Conservation (phyloP, 2,329 filamentous ascomycete species). For the Ophiobolus disseminans region DNA sequence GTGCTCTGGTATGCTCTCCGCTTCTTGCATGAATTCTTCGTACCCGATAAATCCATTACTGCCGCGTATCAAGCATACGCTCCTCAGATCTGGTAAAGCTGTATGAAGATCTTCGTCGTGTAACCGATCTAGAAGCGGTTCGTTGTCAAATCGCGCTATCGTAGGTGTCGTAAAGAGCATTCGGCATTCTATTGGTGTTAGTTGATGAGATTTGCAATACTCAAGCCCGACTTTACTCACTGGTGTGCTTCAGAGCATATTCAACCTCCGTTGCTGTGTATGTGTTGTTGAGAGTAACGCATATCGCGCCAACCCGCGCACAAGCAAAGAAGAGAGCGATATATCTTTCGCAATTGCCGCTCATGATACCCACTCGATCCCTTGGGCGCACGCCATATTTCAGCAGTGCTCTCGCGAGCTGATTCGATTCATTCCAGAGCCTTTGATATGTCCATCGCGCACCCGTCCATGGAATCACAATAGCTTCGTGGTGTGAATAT, state of each 20-base stretch:
- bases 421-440: conserved; percentile 49
- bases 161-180: conserved; percentile 74
- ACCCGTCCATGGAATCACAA: conserved; percentile 78
- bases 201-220: background rate
- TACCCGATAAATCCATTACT: conserved; percentile 65
- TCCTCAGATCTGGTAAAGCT: conserved; percentile 39
- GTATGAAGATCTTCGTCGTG: conserved; percentile 23
- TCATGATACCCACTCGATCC: conserved; percentile 78
- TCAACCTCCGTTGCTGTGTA: conserved; percentile 77
- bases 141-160: conserved; percentile 72
- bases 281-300: conserved; percentile 83
- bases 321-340: conserved; percentile 74
- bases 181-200: conserved; percentile 64
- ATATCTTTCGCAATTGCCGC: conserved; percentile 66
- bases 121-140: conserved; percentile 59
- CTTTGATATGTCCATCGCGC: conserved; percentile 71
- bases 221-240: conserved; percentile 51
- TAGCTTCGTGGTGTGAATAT: conserved; percentile 70
- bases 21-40: conserved; percentile 58
- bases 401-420: conserved; percentile 59
- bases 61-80: conserved; percentile 42
- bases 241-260: conserved; percentile 74
- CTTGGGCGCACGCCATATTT: conserved; percentile 71
- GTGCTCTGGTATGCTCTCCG: conserved; percentile 38
- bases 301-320: conserved; percentile 56